Percentiles rank a stretch among this genome's conserved stretches.
These are phyloP conservation scores for Nemophila menziesii DNA, from an alignment of 257 asterid genomes.

Conservation along the genomic window DNA sequence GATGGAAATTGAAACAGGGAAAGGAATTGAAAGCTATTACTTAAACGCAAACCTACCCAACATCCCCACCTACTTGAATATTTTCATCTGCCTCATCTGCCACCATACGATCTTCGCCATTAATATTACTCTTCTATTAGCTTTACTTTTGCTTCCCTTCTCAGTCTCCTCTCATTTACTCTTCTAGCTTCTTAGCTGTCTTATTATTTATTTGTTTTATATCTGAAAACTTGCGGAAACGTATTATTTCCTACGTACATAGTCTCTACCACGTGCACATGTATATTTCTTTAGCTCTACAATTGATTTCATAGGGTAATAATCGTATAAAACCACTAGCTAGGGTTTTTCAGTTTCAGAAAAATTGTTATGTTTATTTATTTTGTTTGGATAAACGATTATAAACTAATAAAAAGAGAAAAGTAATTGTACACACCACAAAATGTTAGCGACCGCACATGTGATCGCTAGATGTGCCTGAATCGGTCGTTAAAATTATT, in stretches of 20 bases:
- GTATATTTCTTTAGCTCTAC: no score
- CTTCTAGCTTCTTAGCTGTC: not conserved
- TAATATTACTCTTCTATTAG: conserved; percentile 17
- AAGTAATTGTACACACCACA: no score
- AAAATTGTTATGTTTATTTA: no score
- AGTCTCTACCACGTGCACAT: not conserved
- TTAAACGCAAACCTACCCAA: conserved; percentile 24
- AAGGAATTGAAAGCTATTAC: not conserved
- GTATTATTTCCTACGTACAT: not conserved
- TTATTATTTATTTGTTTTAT: not conserved
- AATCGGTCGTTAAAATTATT: no score
- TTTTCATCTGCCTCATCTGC: conserved; percentile 28
- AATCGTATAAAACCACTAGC: no score
- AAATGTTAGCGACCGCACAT: no score
- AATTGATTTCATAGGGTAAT: no score
- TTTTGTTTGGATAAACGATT: no score
- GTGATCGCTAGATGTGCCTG: no score
- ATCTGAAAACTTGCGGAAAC: not conserved
- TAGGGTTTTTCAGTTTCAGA: no score
- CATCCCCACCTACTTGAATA: conserved; percentile 25
- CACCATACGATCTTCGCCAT: conserved; percentile 35
- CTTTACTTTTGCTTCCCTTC: conserved; percentile 1
- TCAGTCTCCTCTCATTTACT: conserved; percentile 1
- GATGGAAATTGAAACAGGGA: not conserved
- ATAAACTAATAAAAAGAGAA: no score